These are phyloP conservation scores for Cyphellophora attinorum DNA, from an alignment of 2,329 filamentous ascomycete genomes.

Conservation along the genomic window DNA sequence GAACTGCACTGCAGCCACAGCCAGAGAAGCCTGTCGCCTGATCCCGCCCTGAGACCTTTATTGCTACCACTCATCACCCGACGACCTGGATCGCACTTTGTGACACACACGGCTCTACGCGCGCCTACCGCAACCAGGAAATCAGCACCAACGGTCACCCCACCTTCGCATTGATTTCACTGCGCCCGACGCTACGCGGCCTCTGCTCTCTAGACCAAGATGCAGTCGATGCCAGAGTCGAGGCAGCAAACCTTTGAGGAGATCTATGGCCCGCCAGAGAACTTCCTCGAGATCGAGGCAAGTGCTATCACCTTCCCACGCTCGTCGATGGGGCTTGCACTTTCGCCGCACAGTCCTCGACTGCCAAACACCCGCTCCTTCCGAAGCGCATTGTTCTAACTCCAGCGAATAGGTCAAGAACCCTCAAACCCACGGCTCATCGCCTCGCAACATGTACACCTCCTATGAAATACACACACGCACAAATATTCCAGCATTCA, in stretches of 20 bases:
- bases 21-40: no score
- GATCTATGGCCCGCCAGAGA: conserved; percentile 96
- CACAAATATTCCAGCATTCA: conserved; percentile 98
- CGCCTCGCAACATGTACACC: conserved; percentile 84
- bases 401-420: conserved; percentile 86
- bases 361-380: conserved; percentile 5
- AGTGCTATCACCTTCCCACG: conserved; percentile 17
- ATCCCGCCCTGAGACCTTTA: no score
- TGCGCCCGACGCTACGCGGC: not conserved
- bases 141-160: no score
- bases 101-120: no score
- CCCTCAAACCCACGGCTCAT: conserved; percentile 87
- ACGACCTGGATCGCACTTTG: no score
- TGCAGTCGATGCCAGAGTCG: conserved; percentile 57
- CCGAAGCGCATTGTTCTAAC: no score
- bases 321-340: conserved; percentile 2
- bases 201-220: conserved; percentile 23
- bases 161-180: no score
- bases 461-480: conserved; percentile 97
- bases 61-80: no score
- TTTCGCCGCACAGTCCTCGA: not conserved
- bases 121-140: no score
- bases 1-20: no score
- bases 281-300: conserved; percentile 97
- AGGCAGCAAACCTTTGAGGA: conserved; percentile 95